A percentile compares a stretch with the other conserved stretches of the same genome.
Evolutionary conservation across 2,329 filamentous ascomycete genomes (phyloP).

Genomic region (Capronia epimyces): DNA sequence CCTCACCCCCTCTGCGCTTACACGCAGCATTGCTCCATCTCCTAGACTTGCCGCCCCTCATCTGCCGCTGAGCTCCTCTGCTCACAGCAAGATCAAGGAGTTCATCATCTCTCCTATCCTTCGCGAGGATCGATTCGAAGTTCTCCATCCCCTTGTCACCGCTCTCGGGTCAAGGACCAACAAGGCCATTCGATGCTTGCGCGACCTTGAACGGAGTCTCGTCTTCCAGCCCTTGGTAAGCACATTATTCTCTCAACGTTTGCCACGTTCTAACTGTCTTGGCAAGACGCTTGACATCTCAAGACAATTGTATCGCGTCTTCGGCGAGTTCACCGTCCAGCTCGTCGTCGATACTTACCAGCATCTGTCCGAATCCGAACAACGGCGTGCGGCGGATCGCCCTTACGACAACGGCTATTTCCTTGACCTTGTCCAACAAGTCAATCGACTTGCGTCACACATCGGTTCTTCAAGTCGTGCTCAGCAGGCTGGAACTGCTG

Average conservation of each 20-base stretch:
- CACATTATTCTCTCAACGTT: slow-evolving; percentile 55
- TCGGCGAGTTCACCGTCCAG: slow-evolving; percentile 83
- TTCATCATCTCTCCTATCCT: slow-evolving; percentile 74
- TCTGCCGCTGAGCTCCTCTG: slow-evolving; percentile 61
- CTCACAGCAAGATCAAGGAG: slow-evolving; percentile 72
- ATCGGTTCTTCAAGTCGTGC: slow-evolving; percentile 65
- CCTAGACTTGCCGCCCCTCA: slow-evolving; percentile 45
- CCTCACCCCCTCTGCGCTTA: slow-evolving; percentile 48
- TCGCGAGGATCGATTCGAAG: slow-evolving; percentile 64
- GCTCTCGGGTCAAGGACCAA: slow-evolving; percentile 64
- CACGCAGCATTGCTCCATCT: slow-evolving; percentile 52
- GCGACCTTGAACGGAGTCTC: slow-evolving; percentile 90
- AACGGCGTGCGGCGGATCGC: slow-evolving; percentile 74
- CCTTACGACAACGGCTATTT: slow-evolving; percentile 96
- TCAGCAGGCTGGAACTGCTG: slow-evolving; percentile 49
- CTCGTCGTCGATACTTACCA: slow-evolving; percentile 87
- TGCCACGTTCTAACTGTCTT: slow-evolving; percentile 62
- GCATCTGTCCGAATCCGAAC: slow-evolving; percentile 78
- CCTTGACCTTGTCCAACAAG: slow-evolving; percentile 91
- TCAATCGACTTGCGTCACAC: slow-evolving; percentile 80
- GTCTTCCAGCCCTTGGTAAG: slow-evolving; percentile 83
- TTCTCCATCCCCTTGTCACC: slow-evolving; percentile 73
- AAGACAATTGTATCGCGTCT: slow-evolving; percentile 73
- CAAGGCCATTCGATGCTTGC: slow-evolving; percentile 82
- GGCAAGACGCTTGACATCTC: slow-evolving; percentile 67